phyloP scores from a whole-genome alignment of 2,329 filamentous ascomycete genomes.

The Calonectria ilicicola region DNA sequence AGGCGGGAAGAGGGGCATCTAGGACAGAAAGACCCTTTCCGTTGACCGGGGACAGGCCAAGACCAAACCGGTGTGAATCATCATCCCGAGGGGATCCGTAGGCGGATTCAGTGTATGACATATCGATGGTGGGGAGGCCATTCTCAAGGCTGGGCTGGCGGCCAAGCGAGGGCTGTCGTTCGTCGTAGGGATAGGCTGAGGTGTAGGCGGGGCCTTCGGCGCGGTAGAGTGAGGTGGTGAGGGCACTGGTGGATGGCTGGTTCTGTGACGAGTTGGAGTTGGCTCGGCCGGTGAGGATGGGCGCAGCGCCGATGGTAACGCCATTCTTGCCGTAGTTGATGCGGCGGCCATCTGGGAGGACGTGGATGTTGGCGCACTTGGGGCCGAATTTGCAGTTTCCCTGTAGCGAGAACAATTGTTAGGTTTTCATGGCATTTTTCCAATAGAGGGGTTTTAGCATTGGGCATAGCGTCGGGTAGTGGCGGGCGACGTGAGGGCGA shows the following conservation, averaged over 20 bases:
- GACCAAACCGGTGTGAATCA: constrained; percentile 67
- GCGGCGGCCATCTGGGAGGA: constrained; percentile 91
- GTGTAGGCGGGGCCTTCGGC: constrained; percentile 53
- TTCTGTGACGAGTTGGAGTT: constrained; percentile 59
- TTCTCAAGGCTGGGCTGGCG: constrained; percentile 67
- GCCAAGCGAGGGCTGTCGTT: constrained; percentile 57
- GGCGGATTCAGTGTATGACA: constrained; percentile 66
- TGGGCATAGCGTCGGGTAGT: constrained; percentile 14
- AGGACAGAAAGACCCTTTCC: constrained; percentile 85
- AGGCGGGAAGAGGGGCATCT: constrained; percentile 91
- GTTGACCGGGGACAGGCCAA: constrained; percentile 82
- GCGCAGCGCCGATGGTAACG: constrained; percentile 71
- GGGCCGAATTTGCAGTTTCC: constrained; percentile 99
- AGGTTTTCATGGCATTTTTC: constrained; percentile 30
- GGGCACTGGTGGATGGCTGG: constrained; percentile 74
- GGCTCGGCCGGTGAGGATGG: constrained; percentile 75
- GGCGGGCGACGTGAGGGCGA: constrained; percentile 24
- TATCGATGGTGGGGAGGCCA: constrained; percentile 69
- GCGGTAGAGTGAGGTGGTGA: constrained; percentile 69
- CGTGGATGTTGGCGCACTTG: constrained; percentile 96
- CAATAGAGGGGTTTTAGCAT: constrained; percentile 1
- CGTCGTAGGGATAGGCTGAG: constrained; percentile 55
- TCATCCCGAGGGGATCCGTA: constrained; percentile 90
- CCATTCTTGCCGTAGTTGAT: constrained; percentile 83
- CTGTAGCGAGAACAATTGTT: constrained; percentile 57